phyloP scores from a whole-genome alignment of 768 basidiomycete species.

The Podaxis sp. region DNA sequence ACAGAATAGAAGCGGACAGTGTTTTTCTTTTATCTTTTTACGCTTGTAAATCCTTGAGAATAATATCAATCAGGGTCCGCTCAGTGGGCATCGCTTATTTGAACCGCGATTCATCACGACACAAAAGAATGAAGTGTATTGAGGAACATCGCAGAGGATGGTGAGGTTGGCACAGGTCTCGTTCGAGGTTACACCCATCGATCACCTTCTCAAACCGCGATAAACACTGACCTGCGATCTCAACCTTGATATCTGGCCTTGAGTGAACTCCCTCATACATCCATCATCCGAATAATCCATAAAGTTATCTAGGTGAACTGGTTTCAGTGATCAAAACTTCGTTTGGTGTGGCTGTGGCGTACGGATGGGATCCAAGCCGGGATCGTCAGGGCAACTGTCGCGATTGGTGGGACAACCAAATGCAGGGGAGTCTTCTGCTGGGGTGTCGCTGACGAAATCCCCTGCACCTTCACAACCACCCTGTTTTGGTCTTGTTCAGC shows the following conservation, averaged over 20 bases:
- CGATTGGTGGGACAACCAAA: conserved; percentile 30
- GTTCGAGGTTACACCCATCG: background rate
- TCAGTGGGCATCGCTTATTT: background rate
- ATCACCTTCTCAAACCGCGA: conserved; percentile 13
- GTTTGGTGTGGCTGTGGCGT: conserved; percentile 10
- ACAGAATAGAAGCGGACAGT: background rate
- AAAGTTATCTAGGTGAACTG: conserved; percentile 24
- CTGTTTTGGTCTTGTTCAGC: conserved; percentile 36
- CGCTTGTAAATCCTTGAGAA: background rate
- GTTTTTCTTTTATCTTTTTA: background rate
- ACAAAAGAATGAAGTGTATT: background rate
- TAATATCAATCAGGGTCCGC: background rate
- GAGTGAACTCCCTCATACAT: conserved; percentile 35
- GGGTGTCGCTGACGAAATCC: conserved; percentile 36
- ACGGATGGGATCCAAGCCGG: conserved; percentile 36
- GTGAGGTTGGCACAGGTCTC: background rate
- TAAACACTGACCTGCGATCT: conserved; percentile 10
- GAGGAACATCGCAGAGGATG: background rate
- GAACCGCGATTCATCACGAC: no score
- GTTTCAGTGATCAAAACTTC: background rate
- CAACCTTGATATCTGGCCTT: conserved; percentile 24
- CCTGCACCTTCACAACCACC: conserved; percentile 37
- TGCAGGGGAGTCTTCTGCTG: conserved; percentile 31
- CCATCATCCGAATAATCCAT: conserved; percentile 37
- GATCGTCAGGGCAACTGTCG: conserved; percentile 29